Percentiles rank a stretch among this genome's conserved stretches.
These are phyloP conservation scores for Imleria badia DNA, from an alignment of 768 basidiomycete species.

Conservation along the genomic window DNA sequence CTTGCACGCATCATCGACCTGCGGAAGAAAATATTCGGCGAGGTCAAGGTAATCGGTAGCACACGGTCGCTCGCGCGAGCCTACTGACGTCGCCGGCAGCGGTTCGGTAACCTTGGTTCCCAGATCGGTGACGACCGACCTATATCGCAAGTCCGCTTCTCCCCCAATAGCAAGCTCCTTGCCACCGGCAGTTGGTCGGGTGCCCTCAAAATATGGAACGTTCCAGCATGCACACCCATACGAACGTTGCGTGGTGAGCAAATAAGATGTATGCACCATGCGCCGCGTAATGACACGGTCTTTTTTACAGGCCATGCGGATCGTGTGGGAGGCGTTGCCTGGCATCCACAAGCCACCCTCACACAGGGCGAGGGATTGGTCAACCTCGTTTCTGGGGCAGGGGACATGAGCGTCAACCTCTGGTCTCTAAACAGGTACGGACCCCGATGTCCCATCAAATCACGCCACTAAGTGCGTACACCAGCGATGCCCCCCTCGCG, in stretches of 20 bases:
- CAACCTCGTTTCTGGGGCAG: conserved; percentile 90
- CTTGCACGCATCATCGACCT: conserved; percentile 88
- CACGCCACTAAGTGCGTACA: conserved; percentile 4
- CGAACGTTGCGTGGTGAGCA: conserved; percentile 67
- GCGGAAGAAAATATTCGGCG: conserved; percentile 84
- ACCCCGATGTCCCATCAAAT: neutral
- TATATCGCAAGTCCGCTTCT: conserved; percentile 90
- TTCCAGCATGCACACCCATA: conserved; percentile 84
- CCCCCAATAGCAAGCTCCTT: conserved; percentile 84
- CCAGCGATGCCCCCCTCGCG: conserved; percentile 82
- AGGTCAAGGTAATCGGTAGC: conserved; percentile 71
- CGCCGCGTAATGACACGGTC: conserved; percentile 7
- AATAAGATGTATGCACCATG: neutral
- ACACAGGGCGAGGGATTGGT: conserved; percentile 59
- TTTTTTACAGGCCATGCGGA: conserved; percentile 71
- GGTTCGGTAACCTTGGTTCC: conserved; percentile 89
- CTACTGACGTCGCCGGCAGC: conserved; percentile 43
- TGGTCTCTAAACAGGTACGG: conserved; percentile 85
- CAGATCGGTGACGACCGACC: conserved; percentile 98
- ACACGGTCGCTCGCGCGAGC: neutral
- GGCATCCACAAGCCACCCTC: conserved; percentile 94
- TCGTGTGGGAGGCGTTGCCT: conserved; percentile 92
- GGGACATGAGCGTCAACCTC: conserved; percentile 79
- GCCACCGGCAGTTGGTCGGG: conserved; percentile 98
- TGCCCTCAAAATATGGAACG: conserved; percentile 91